A percentile compares a stretch with the other conserved stretches of the same genome.
phyloP scores from a whole-genome alignment of 345 rosid species.

The Acer saccharum region DNA sequence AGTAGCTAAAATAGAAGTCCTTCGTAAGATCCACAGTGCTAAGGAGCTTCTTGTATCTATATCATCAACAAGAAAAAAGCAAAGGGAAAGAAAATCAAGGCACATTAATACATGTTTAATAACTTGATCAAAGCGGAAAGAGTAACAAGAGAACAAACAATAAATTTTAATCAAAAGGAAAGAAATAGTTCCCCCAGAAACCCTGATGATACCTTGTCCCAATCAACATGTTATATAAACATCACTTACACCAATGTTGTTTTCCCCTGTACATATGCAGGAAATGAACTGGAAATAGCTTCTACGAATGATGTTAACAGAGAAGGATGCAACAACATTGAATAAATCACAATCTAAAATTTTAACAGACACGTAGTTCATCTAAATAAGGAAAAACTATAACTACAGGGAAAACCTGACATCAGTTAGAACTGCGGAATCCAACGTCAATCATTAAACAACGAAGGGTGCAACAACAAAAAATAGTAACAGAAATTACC shows the following conservation, averaged over 20 bases:
- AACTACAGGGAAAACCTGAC: conserved; percentile 24
- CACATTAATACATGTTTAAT: conserved; percentile 34
- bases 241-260: conserved; percentile 61
- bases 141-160: conserved; percentile 29
- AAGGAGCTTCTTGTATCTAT: conserved; percentile 98
- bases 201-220: conserved; percentile 70
- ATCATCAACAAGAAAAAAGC: conserved; percentile 38
- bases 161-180: conserved; percentile 31
- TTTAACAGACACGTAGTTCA: background rate
- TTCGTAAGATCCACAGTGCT: conserved; percentile 87
- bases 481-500: conserved; percentile 47
- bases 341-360: conserved; percentile 22
- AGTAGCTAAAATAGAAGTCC: conserved; percentile 99
- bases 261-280: conserved; percentile 64
- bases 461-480: conserved; percentile 20
- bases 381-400: conserved; percentile 18
- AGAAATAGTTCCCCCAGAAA: conserved; percentile 44
- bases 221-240: conserved; percentile 51
- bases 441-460: conserved; percentile 20
- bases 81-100: conserved; percentile 27
- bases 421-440: conserved; percentile 24
- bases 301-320: conserved; percentile 51
- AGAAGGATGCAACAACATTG: conserved; percentile 23
- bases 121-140: conserved; percentile 17
- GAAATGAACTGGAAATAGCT: conserved; percentile 55